These are phyloP conservation scores for Venturia oleaginea DNA, from an alignment of 2,329 filamentous ascomycete genomes.

Conservation along the genomic window DNA sequence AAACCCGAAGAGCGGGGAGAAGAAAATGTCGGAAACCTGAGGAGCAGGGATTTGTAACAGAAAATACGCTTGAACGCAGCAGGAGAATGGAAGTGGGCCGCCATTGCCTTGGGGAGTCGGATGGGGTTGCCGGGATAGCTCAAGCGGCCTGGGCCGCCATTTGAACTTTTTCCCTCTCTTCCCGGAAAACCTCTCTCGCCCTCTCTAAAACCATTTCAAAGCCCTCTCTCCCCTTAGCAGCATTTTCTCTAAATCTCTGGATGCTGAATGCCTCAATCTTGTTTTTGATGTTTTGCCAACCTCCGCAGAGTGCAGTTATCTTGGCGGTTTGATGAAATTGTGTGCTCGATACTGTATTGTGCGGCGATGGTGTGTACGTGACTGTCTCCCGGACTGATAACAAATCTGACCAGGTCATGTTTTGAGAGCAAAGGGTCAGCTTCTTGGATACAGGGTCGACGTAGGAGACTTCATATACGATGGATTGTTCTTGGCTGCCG, in stretches of 20 bases:
- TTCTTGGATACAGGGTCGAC: conserved; percentile 76
- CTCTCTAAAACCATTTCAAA: conserved; percentile 93
- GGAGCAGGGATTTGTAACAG: neutral
- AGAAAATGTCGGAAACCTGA: neutral
- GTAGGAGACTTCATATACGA: conserved; percentile 93
- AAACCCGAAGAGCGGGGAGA: neutral
- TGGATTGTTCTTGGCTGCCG: conserved; percentile 69
- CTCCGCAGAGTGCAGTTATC: conserved; percentile 88
- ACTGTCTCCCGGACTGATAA: conserved; percentile 91
- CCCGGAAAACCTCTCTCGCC: conserved; percentile 82
- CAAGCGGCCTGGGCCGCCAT: neutral
- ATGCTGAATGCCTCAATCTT: conserved; percentile 90
- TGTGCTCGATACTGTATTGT: conserved; percentile 49
- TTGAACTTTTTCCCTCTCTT: conserved; percentile 58
- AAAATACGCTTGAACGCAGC: conserved; percentile 2
- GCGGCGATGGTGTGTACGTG: conserved; percentile 58
- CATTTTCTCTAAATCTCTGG: conserved; percentile 84
- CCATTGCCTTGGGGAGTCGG: neutral
- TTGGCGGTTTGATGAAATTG: conserved; percentile 82
- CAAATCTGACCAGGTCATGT: conserved; percentile 86
- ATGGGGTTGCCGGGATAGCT: neutral
- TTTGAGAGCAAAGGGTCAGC: conserved; percentile 93
- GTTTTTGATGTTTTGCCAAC: conserved; percentile 95
- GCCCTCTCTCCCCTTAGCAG: conserved; percentile 78
- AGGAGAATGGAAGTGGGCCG: neutral